These are phyloP conservation scores for Xylaria polymorpha DNA, from an alignment of 2,329 filamentous ascomycete species.

Conservation along the genomic window DNA sequence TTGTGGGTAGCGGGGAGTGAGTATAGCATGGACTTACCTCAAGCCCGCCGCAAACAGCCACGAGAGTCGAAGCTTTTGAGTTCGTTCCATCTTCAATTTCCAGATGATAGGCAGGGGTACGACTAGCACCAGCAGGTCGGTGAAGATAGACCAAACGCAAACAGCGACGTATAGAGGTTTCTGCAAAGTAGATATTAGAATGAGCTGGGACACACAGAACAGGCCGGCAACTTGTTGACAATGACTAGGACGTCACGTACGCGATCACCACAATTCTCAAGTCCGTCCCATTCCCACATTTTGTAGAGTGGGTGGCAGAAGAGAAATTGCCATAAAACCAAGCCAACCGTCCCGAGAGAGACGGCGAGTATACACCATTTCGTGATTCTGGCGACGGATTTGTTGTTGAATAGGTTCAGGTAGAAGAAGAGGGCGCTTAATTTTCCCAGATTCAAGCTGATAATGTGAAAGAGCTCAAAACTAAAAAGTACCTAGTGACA, in stretches of 20 bases:
- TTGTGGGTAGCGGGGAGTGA: not conserved
- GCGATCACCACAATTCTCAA: slow-evolving; percentile 41
- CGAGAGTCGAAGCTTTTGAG: slow-evolving; percentile 39
- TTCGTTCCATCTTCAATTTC: slow-evolving; percentile 39
- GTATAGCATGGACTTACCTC: slow-evolving; percentile 24
- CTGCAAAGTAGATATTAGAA: slow-evolving; percentile 24
- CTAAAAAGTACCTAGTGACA: slow-evolving; percentile 37
- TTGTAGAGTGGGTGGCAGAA: slow-evolving; percentile 40
- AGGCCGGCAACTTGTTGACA: not conserved
- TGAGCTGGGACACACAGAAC: not conserved
- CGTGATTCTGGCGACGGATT: slow-evolving; percentile 31
- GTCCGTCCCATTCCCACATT: slow-evolving; percentile 41
- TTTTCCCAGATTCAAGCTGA: slow-evolving; percentile 40
- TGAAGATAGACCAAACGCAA: slow-evolving; percentile 40
- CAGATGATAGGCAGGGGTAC: slow-evolving; percentile 39
- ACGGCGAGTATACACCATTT: slow-evolving; percentile 33
- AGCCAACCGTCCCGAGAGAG: slow-evolving; percentile 26
- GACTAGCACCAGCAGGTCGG: slow-evolving; percentile 36
- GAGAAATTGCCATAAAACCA: slow-evolving; percentile 41
- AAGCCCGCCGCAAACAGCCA: slow-evolving; percentile 39
- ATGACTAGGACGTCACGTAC: slow-evolving; percentile 29
- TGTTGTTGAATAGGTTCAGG: slow-evolving; percentile 37
- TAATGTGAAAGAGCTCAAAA: slow-evolving; percentile 41
- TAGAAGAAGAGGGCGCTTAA: slow-evolving; percentile 41
- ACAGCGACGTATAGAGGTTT: slow-evolving; percentile 38